Percentiles rank a stretch among this genome's conserved stretches.
phyloP scores from a whole-genome alignment of 805 yeast species.

The Ogataea populi-albae region DNA sequence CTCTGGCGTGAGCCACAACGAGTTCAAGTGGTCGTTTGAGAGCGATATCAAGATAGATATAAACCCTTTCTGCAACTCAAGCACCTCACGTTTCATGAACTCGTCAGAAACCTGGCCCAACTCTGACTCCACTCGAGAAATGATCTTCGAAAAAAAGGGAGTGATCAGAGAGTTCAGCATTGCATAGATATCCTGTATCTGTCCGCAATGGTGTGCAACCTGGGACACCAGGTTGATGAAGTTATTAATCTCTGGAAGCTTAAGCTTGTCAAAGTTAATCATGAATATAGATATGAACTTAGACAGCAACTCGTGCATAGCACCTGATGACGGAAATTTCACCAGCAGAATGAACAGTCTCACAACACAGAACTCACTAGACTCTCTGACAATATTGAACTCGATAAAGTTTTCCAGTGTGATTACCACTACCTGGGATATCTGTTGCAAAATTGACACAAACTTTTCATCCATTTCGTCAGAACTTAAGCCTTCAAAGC shows the following conservation, averaged over 20 bases:
- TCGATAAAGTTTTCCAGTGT: slow-evolving; percentile 74
- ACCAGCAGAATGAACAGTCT: slow-evolving; percentile 77
- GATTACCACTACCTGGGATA: slow-evolving; percentile 76
- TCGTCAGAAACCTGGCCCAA: slow-evolving; percentile 28
- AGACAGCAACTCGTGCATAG: slow-evolving; percentile 48
- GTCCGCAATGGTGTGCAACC: slow-evolving; percentile 72
- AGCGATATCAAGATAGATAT: slow-evolving; percentile 67
- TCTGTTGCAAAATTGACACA: slow-evolving; percentile 31
- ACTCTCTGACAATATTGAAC: slow-evolving; percentile 71
- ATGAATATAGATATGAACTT: slow-evolving; percentile 69
- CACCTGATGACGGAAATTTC: slow-evolving; percentile 34
- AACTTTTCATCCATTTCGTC: slow-evolving; percentile 34
- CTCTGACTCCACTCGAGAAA: slow-evolving; percentile 34
- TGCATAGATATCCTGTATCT: slow-evolving; percentile 65
- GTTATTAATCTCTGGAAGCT: slow-evolving; percentile 67
- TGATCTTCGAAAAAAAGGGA: slow-evolving; percentile 69
- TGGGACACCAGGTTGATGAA: slow-evolving; percentile 86
- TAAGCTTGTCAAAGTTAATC: slow-evolving; percentile 53
- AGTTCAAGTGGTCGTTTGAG: slow-evolving; percentile 73
- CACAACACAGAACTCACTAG: slow-evolving; percentile 83
- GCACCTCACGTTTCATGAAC: slow-evolving; percentile 51
- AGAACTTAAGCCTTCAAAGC: slow-evolving; percentile 50
- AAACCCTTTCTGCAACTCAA: slow-evolving; percentile 65
- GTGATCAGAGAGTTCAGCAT: slow-evolving; percentile 68
- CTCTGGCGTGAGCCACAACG: slow-evolving; percentile 62